Conservation (phyloP, 139 green algal genomes). For the Gonium pectorale region DNA sequence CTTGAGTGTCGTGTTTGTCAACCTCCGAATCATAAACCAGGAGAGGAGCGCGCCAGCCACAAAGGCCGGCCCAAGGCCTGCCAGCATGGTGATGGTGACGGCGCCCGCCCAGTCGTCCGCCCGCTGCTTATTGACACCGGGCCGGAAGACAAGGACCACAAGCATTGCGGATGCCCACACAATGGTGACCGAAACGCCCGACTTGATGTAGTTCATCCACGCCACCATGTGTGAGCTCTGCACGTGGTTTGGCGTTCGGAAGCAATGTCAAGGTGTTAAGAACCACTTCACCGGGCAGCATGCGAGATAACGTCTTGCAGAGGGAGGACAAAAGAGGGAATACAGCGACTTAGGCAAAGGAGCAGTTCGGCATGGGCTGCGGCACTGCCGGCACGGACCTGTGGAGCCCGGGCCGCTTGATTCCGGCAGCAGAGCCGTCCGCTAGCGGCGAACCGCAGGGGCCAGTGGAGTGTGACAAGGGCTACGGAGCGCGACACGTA, state of each 20-base stretch:
- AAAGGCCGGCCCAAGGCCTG: conserved; percentile 16
- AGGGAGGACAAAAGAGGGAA: neutral
- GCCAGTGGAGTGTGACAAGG: neutral
- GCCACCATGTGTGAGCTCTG: neutral
- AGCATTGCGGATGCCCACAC: neutral
- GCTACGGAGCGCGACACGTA: neutral
- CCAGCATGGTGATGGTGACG: conserved; percentile 24
- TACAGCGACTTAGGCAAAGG: neutral
- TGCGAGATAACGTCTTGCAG: too few relatives aligned
- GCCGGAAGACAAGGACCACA: conserved; percentile 8
- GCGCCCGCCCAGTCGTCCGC: neutral
- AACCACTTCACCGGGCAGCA: too few relatives aligned
- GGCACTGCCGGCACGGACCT: neutral
- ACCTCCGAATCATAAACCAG: neutral
- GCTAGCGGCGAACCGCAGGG: neutral
- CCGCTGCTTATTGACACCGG: neutral
- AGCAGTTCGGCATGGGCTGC: neutral
- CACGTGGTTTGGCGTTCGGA: neutral
- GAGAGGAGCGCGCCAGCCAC: neutral
- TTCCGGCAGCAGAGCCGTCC: neutral
- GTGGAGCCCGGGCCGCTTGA: neutral
- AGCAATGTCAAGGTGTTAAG: too few relatives aligned
- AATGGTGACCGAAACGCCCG: neutral
- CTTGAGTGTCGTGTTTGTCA: neutral
- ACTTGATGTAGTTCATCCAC: conserved; percentile 19